Conservation (phyloP, 345 rosid genomes). For the Isatis tinctoria region DNA sequence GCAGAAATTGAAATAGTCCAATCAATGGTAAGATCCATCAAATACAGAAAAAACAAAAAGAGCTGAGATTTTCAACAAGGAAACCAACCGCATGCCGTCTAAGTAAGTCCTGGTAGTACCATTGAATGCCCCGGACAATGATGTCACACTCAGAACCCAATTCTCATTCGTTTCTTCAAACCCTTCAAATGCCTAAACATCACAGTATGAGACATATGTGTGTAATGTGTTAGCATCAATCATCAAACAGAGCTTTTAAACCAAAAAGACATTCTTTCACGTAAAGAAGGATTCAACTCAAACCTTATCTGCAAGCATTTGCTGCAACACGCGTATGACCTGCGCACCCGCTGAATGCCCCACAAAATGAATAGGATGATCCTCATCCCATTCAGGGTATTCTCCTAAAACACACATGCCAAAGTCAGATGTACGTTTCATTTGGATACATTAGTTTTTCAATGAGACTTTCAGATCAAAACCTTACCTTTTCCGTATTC, state of each 20-base stretch:
- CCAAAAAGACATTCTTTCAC: neutral
- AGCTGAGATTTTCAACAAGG: neutral
- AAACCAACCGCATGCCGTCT: slow-evolving; percentile 92
- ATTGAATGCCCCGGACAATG: slow-evolving; percentile 94
- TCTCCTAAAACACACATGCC: slow-evolving; percentile 51
- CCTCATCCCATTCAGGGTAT: slow-evolving; percentile 92
- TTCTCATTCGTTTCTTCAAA: slow-evolving; percentile 72
- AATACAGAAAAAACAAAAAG: neutral
- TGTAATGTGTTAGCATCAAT: neutral
- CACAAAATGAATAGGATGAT: slow-evolving; percentile 93
- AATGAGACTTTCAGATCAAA: neutral
- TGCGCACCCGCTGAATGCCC: slow-evolving; percentile 99
- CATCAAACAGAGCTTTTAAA: neutral
- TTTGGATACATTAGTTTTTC: neutral
- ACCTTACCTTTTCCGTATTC: slow-evolving; percentile 60
- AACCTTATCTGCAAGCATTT: slow-evolving; percentile 97
- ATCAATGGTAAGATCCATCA: neutral
- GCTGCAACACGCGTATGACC: slow-evolving; percentile 95
- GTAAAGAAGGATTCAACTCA: neutral
- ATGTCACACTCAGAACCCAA: slow-evolving; percentile 91
- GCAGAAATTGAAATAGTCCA: neutral
- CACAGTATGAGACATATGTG: neutral
- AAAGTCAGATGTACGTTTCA: slow-evolving; percentile 4
- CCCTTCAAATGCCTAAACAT: slow-evolving; percentile 72
- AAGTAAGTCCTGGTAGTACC: slow-evolving; percentile 92